Conservation (phyloP, 208 protist genomes). For the Vickermania spadyakhi region DNA sequence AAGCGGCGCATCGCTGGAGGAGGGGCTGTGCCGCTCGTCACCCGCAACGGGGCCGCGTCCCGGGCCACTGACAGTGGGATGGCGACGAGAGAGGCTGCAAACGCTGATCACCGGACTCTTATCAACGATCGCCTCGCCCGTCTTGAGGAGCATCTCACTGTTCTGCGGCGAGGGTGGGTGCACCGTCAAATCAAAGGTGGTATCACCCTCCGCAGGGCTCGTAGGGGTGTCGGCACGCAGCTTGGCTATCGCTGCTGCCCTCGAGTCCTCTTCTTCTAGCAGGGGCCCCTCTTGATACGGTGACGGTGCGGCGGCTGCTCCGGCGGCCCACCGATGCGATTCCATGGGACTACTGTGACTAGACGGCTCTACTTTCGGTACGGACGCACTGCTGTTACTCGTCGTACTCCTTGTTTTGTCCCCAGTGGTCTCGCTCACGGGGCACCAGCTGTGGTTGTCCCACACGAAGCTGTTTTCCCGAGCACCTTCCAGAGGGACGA, state of each 20-base stretch:
- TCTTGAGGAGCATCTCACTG: neutral
- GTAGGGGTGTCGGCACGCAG: neutral
- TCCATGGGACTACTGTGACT: neutral
- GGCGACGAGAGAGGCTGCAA: conserved; percentile 11
- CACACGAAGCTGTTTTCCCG: neutral
- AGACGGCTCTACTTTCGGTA: too few species aligned
- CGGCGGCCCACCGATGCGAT: too few species aligned
- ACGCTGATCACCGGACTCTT: conserved; percentile 22
- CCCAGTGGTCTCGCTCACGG: too few species aligned
- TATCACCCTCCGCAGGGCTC: neutral
- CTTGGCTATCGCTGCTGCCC: neutral
- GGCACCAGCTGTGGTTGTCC: too few species aligned
- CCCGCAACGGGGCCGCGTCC: too few species aligned
- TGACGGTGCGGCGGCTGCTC: too few species aligned
- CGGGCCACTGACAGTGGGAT: neutral
- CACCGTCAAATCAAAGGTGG: neutral
- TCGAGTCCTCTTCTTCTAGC: neutral
- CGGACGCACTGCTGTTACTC: too few species aligned
- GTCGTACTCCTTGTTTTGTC: too few species aligned
- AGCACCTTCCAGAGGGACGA: neutral
- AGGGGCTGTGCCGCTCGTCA: neutral
- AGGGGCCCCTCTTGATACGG: too few species aligned
- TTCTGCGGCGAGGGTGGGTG: neutral
- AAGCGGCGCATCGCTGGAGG: neutral
- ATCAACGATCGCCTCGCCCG: neutral